Conservation (phyloP, 352 stramenopile genomes). For the Phytopythium delawarense region DNA sequence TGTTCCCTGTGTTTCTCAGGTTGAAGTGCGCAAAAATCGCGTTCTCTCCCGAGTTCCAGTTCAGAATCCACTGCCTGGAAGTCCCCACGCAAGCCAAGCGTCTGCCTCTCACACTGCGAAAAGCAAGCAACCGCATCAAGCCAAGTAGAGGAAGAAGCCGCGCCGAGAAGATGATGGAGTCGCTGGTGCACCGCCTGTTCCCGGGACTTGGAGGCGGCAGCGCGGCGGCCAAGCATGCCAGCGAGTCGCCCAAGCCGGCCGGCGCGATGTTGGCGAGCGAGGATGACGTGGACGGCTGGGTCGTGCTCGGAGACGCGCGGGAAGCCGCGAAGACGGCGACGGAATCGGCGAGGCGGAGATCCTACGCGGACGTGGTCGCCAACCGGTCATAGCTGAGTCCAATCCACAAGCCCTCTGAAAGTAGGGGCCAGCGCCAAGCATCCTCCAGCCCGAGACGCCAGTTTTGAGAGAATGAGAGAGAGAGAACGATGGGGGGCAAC, state of each 20-base stretch:
- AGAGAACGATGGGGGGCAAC: no score
- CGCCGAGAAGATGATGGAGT: conserved; percentile 24
- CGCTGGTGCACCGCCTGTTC: conserved; percentile 33
- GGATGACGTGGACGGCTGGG: conserved; percentile 45
- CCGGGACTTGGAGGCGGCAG: conserved; percentile 1
- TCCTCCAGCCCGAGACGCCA: not conserved
- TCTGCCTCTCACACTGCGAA: not conserved
- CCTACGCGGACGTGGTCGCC: conserved; percentile 43
- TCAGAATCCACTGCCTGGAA: not conserved
- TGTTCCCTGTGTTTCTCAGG: conserved; percentile 5
- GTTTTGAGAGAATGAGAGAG: not conserved
- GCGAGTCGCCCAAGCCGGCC: conserved; percentile 4
- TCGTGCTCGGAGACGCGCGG: conserved; percentile 24
- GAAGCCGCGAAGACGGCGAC: conserved; percentile 18
- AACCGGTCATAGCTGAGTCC: conserved; percentile 14
- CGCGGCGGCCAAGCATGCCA: conserved; percentile 9
- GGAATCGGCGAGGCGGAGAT: conserved; percentile 18
- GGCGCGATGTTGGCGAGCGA: conserved; percentile 28
- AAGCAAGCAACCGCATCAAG: not conserved
- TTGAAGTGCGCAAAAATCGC: conserved; percentile 5
- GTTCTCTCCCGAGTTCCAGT: not conserved
- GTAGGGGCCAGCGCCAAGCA: no score
- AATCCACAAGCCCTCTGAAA: not conserved
- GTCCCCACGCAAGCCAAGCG: not conserved
- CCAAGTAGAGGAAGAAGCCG: not conserved